Evolutionary conservation across 2,329 filamentous ascomycete species (phyloP), one percentile per base, ranked within the genome.

Genomic region (Akanthomyces muscarius): DNA sequence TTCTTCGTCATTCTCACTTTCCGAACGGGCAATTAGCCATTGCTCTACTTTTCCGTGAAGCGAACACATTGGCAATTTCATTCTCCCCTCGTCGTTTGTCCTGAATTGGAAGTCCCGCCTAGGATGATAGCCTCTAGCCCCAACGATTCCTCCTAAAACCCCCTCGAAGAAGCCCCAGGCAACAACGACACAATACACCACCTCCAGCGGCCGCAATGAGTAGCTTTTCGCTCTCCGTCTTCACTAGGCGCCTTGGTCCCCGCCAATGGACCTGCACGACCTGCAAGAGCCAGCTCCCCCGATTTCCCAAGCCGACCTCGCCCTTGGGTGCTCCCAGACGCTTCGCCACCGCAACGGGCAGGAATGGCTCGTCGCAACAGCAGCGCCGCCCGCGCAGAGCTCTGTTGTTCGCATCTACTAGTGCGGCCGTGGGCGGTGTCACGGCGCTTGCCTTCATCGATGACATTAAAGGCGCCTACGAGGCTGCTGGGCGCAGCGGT

Each of bases 381-480:
- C 66, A 64, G 23, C 61, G 69, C 18, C 68, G 70, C 1, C 69
- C 73, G 13, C 67, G 69, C 42, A 69, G 71, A 53, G 67, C 72
- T 10, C 69, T 84, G 18, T 70, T 86, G 33, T 76, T 83, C 45
- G 81, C 83, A 16, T 81, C 83, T 6, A 76, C 79, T 2, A 81
- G 83, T 18, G 80, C 77, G n/a, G 81, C 78, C 23, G 82, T 78
- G 3, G 75, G 79, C 11, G 77, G 78, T 13, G 78, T 78, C n/a
- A 77, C 78, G 7, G 75, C 77, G 4, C 69, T 86, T 33, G 81
- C 83, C 25, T 86, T 87, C 65, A 80, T 80, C 33, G 86, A 89
- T 72, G 87, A 96, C 68, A 86, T 92, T 67, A 90, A 89, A 74
- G 87, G 91, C 78, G 83, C 84, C 41, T 94, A 91, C 72, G 85